phyloP scores from a whole-genome alignment of 768 basidiomycete genomes.

The Rhodotorula kratochvilovae region DNA sequence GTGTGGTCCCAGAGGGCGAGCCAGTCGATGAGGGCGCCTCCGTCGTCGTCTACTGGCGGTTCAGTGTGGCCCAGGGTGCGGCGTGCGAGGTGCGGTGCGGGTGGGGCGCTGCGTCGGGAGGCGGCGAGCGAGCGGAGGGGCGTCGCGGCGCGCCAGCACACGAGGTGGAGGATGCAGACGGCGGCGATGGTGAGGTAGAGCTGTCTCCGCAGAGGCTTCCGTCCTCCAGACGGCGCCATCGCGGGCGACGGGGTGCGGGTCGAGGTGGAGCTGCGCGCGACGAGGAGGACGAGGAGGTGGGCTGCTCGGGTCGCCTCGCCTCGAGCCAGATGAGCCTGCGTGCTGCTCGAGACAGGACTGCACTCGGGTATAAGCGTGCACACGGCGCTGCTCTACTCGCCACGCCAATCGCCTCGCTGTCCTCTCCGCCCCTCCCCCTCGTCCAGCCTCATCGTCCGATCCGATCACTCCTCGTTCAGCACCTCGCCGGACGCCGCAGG shows the following conservation, averaged over 20 bases:
- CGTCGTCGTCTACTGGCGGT: neutral
- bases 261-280: neutral
- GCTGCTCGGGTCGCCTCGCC: too few species aligned
- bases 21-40: conserved; percentile 33
- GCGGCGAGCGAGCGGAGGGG: conserved; percentile 2
- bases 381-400: too few species aligned
- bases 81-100: neutral
- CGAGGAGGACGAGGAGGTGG: too few species aligned
- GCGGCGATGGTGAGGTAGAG: conserved; percentile 8
- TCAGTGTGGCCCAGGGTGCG: neutral
- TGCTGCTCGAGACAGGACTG: too few species aligned
- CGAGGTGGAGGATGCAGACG: conserved; percentile 7
- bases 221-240: neutral
- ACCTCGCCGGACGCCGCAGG: too few species aligned
- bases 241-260: neutral
- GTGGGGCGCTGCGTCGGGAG: neutral
- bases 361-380: too few species aligned
- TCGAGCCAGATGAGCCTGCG: too few species aligned
- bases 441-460: too few species aligned
- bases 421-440: too few species aligned
- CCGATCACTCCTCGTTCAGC: too few species aligned
- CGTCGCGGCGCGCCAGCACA: conserved; percentile 5
- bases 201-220: neutral
- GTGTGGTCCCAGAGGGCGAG: conserved; percentile 1
- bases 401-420: too few species aligned